phyloP scores from a whole-genome alignment of 106 monocot genomes.

The Gastrodia elata region DNA sequence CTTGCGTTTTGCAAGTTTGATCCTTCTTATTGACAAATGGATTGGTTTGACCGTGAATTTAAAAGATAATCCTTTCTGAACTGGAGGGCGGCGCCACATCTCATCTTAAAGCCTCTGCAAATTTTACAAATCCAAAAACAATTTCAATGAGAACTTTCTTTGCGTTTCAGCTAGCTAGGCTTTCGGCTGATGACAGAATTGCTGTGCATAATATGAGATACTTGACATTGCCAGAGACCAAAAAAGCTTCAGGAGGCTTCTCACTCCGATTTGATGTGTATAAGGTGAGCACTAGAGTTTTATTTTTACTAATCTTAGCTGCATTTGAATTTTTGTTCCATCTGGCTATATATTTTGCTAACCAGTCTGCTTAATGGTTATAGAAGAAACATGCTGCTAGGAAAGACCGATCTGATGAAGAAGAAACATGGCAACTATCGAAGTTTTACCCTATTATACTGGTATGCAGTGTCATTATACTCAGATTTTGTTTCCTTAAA shows the following conservation, averaged over 20 bases:
- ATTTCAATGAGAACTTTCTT: constrained; percentile 5
- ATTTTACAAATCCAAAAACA: neutral
- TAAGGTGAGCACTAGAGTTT: constrained; percentile 38
- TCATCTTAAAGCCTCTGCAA: neutral
- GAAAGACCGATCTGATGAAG: constrained; percentile 61
- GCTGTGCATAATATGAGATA: constrained; percentile 78
- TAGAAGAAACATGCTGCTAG: constrained; percentile 81
- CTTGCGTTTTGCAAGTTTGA: neutral
- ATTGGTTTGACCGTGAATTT: neutral
- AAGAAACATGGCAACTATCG: constrained; percentile 70
- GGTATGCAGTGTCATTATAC: constrained; percentile 20
- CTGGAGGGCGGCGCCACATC: neutral
- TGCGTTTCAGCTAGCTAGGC: constrained; percentile 60
- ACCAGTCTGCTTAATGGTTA: constrained; percentile 14
- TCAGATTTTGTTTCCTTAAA: neutral
- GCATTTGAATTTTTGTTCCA: neutral
- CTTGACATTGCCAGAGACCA: constrained; percentile 49
- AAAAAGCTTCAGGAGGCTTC: constrained; percentile 68
- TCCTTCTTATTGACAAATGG: neutral
- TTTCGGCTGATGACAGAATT: constrained; percentile 81
- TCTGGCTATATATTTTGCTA: neutral
- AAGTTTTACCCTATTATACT: constrained; percentile 90
- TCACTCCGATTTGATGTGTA: constrained; percentile 82
- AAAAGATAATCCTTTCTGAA: neutral
- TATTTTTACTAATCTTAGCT: neutral